phyloP scores from a whole-genome alignment of 2,329 filamentous ascomycete genomes.

The Ascochyta rabiei region DNA sequence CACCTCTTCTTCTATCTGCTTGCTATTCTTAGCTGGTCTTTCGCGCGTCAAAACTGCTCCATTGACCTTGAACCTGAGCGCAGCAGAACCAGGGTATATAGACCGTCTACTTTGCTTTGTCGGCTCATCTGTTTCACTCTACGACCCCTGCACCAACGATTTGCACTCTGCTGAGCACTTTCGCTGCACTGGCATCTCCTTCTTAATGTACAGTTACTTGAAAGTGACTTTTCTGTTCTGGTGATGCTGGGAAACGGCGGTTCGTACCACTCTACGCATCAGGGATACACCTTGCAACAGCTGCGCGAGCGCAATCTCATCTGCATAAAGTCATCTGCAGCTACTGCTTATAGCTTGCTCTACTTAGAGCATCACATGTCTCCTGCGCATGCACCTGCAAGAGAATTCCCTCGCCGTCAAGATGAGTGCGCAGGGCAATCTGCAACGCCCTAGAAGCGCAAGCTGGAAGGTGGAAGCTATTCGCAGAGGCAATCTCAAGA shows the following conservation, averaged over 20 bases:
- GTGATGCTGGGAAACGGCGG: constrained; percentile 25
- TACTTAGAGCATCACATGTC: constrained; percentile 19
- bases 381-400: constrained; percentile 41
- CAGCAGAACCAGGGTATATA: constrained; percentile 7
- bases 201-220: constrained; percentile 27
- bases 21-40: constrained; percentile 18
- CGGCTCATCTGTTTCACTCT: constrained; percentile 6
- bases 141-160: not conserved
- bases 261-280: constrained; percentile 15
- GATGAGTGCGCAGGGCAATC: constrained; percentile 36
- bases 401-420: constrained; percentile 39
- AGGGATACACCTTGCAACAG: constrained; percentile 30
- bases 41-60: constrained; percentile 4
- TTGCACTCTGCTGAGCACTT: not conserved
- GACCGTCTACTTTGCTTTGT: constrained; percentile 7
- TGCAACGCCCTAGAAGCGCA: constrained; percentile 35
- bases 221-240: constrained; percentile 9
- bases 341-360: constrained; percentile 13
- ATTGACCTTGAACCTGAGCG: constrained; percentile 1
- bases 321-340: constrained; percentile 25
- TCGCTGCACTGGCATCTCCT: constrained; percentile 9
- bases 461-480: constrained; percentile 51
- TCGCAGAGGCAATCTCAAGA: constrained; percentile 46
- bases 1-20: constrained; percentile 21
- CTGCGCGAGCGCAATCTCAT: constrained; percentile 33